Evolutionary conservation across 257 asterid species (phyloP), one percentile per base, ranked within the genome.

Genomic region (Ajuga chamaepitys): DNA sequence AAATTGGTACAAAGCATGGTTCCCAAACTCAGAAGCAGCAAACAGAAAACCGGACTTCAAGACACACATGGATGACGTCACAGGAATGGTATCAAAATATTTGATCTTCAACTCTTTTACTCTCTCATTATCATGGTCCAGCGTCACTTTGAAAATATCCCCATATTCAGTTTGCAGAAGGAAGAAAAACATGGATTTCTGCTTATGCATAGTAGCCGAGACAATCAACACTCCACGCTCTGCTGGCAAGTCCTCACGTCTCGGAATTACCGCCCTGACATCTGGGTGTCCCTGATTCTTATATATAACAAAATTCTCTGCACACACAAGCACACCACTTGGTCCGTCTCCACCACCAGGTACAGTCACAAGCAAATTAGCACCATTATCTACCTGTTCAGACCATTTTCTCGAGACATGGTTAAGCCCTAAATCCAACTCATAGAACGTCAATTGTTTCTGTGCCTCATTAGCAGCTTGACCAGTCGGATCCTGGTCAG

Each of bases 301-400:
- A 79, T 94, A 94, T 56, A 94, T 94, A 21, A 94, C 95, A 51
- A 90, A 94, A 83, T 94, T 94, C 73, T 94, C 99, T 0, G 95
- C 96, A 76, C 99, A 94, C 48, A 94, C 99, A 71, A 94, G 95
- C 78, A 94, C 99, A 30, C 99, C 97, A 77, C 99, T 90, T 1
- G 99, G 99, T 16, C 99, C 99, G 82, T 94, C 99, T 64, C 95
- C 99, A 53, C 99, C 99, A 50, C 99, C 99, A 0, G 99, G 99
- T 25, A 94, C 99, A 54, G 96, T 90, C 62, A 94, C 99, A 46
- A 94, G 93, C 84, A 94, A 55, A 78, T 94, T 94, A 45, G 98
- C 99, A 56, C 99, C 99, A 68, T 94, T 90, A 63, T 94, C 99
- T 34, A 94, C 99, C 76, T 86, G 95, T 16, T 88, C 98, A 1